A percentile compares a stretch with the other conserved stretches of the same genome.
phyloP scores from a whole-genome alignment of 352 stramenopile genomes.

The Globisporangium barbulae region DNA sequence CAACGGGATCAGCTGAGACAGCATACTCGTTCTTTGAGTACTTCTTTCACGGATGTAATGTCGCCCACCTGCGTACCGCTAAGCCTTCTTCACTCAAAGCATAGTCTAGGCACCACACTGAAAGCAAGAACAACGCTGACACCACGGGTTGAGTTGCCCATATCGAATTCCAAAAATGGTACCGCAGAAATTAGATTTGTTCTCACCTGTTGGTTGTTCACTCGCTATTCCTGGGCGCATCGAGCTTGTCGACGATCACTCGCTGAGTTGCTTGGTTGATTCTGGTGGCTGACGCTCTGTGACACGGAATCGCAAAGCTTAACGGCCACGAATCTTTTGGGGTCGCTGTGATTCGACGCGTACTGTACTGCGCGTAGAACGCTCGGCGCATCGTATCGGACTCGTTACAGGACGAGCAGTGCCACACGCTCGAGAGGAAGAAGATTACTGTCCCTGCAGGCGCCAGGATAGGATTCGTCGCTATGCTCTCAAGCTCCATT shows the following conservation, averaged over 20 bases:
- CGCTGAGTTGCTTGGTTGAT: background rate
- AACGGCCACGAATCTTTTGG: constrained; percentile 36
- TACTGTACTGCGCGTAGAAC: constrained; percentile 75
- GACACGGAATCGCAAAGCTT: constrained; percentile 65
- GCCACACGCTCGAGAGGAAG: constrained; percentile 74
- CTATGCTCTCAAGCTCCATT: constrained; percentile 8
- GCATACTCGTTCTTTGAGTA: background rate
- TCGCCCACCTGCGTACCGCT: background rate
- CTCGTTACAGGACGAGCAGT: constrained; percentile 60
- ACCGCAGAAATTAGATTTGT: background rate
- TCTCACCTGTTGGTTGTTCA: background rate
- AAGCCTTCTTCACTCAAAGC: too few species aligned
- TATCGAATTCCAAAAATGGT: background rate
- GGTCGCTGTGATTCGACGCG: constrained; percentile 40
- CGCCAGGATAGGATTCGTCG: constrained; percentile 28
- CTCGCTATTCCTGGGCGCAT: constrained; percentile 5
- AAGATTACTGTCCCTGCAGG: constrained; percentile 48
- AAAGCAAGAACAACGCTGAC: too few species aligned
- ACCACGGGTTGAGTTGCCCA: background rate
- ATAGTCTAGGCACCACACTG: too few species aligned
- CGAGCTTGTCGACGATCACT: background rate
- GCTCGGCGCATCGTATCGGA: constrained; percentile 39
- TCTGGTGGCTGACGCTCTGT: background rate
- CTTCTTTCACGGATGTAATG: background rate
- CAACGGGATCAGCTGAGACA: constrained; percentile 40